phyloP scores from a whole-genome alignment of 2,329 filamentous ascomycete genomes.

The Epichloe festucae region DNA sequence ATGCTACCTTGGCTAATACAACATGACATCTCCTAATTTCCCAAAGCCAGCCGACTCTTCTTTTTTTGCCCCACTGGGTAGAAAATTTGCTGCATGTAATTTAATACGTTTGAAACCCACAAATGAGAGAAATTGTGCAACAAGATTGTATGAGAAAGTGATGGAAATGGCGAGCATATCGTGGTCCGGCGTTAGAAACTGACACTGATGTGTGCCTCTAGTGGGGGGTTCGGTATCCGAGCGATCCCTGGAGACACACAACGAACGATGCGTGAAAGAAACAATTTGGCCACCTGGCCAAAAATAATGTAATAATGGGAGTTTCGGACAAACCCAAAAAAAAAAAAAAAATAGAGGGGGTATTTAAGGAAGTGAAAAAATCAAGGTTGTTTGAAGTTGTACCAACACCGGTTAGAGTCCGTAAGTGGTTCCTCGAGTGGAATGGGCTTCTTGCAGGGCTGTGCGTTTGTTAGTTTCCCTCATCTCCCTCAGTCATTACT shows the following conservation, averaged over 20 bases:
- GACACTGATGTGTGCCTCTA: not conserved
- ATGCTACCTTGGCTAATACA: not conserved
- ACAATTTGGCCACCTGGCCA: not conserved
- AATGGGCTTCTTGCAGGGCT: slow-evolving; percentile 26
- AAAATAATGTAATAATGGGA: not conserved
- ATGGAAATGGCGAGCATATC: not conserved
- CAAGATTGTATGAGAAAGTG: not conserved
- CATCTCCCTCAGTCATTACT: not conserved
- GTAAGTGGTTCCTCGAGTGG: slow-evolving; percentile 18
- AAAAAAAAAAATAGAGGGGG: not conserved
- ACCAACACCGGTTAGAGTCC: slow-evolving; percentile 13
- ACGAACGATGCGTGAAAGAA: not conserved
- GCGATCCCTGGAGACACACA: not conserved
- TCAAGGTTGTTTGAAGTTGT: not conserved
- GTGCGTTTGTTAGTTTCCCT: not conserved
- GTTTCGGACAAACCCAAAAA: not conserved
- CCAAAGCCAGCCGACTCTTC: no score
- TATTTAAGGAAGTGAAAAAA: not conserved
- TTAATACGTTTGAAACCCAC: not conserved
- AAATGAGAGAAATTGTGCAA: not conserved
- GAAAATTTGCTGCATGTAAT: not conserved
- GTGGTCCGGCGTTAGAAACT: not conserved
- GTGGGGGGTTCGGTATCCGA: not conserved
- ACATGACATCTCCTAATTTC: not conserved
- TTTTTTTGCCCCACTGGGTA: no score